Conservation (phyloP, 805 yeast genomes). For the Lipomyces oligophaga region DNA sequence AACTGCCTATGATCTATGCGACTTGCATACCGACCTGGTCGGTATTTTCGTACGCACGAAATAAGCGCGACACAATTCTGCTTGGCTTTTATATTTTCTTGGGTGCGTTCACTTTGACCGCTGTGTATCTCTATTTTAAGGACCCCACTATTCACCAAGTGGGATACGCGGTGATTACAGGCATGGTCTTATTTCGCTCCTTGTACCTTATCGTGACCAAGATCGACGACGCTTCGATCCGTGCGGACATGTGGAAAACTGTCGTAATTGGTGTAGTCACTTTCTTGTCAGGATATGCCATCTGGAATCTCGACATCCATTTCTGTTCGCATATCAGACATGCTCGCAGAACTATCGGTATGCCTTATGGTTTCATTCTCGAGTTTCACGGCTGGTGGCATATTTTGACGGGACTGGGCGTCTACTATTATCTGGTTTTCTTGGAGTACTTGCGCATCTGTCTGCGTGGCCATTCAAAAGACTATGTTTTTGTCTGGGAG, state of each 20-base stretch:
- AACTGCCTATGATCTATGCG: slow-evolving; percentile 96
- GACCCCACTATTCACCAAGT: slow-evolving; percentile 88
- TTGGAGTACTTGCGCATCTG: slow-evolving; percentile 70
- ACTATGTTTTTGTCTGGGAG: slow-evolving; percentile 56
- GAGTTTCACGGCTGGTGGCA: slow-evolving; percentile 99
- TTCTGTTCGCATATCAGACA: slow-evolving; percentile 59
- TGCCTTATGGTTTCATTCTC: slow-evolving; percentile 79
- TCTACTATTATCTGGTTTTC: slow-evolving; percentile 77
- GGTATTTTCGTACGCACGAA: slow-evolving; percentile 58
- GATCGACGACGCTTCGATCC: slow-evolving; percentile 50
- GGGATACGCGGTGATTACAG: slow-evolving; percentile 75
- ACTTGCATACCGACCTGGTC: slow-evolving; percentile 94
- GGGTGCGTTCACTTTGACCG: slow-evolving; percentile 62
- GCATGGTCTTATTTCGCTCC: slow-evolving; percentile 64
- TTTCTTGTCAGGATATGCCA: slow-evolving; percentile 69
- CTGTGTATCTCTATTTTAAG: slow-evolving; percentile 64
- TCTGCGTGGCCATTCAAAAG: slow-evolving; percentile 53
- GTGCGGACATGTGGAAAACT: slow-evolving; percentile 50
- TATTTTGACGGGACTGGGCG: slow-evolving; percentile 62
- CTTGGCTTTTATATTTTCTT: slow-evolving; percentile 49
- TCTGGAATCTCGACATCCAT: slow-evolving; percentile 89
- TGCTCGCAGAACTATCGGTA: slow-evolving; percentile 62
- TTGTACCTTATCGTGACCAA: slow-evolving; percentile 48
- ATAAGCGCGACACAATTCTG: slow-evolving; percentile 39
- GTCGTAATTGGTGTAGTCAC: slow-evolving; percentile 57